Conservation (phyloP, 164 flowering plant genomes). For the Saururus chinensis region DNA sequence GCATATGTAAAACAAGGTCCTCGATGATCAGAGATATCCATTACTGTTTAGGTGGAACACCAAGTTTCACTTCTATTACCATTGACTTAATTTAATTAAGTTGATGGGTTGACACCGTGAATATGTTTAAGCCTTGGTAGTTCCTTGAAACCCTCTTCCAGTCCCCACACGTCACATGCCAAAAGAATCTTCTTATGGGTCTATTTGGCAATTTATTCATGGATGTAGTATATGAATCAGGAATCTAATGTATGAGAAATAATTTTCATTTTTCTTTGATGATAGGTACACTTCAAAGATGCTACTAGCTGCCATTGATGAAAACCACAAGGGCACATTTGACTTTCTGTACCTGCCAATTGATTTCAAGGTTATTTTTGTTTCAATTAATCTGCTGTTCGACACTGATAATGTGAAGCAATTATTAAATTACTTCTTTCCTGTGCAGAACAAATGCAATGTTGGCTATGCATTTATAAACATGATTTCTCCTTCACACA, state of each 20-base stretch:
- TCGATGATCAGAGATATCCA: too few species aligned
- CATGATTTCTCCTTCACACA: conserved; percentile 80
- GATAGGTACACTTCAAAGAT: conserved; percentile 79
- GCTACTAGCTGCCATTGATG: conserved; percentile 87
- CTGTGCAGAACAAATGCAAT: conserved; percentile 91
- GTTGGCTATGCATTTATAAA: conserved; percentile 98
- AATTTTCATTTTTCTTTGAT: conserved; percentile 6
- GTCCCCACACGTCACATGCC: neutral
- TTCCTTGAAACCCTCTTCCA: neutral
- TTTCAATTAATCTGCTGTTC: neutral
- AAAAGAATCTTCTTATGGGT: neutral
- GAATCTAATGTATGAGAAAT: neutral
- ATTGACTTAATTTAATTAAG: neutral
- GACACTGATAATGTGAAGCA: neutral
- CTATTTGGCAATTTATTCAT: neutral
- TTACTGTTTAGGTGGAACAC: too few species aligned
- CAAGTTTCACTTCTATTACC: too few species aligned
- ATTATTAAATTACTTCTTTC: conserved; percentile 8
- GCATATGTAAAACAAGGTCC: too few species aligned
- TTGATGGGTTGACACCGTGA: neutral
- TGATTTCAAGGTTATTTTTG: conserved; percentile 73
- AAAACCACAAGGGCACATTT: conserved; percentile 65
- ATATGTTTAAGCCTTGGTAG: neutral
- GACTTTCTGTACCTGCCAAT: conserved; percentile 95
- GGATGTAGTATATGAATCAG: neutral